Evolutionary conservation across 2,329 filamentous ascomycete species (phyloP).

Genomic region (Cladosporium sp.): DNA sequence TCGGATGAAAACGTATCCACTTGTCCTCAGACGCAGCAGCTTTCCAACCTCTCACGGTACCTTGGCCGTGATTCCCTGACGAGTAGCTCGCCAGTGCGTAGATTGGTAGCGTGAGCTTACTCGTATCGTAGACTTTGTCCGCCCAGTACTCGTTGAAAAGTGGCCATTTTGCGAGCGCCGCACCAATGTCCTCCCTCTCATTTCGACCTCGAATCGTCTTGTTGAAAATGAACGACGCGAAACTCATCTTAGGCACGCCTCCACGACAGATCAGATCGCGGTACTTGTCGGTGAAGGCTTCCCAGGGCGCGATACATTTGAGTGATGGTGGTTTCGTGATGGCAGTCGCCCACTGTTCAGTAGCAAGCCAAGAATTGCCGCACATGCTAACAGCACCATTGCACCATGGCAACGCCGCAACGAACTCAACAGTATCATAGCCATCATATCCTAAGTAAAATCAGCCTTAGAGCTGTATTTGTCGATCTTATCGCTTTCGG

Average conservation of each 20-base stretch:
- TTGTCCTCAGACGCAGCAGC: constrained; percentile 43
- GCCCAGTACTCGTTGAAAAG: constrained; percentile 27
- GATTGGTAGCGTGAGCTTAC: constrained; percentile 26
- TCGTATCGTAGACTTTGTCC: constrained; percentile 24
- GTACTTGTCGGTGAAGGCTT: constrained; percentile 48
- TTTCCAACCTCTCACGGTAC: constrained; percentile 35
- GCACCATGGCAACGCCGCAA: constrained; percentile 46
- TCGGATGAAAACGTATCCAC: constrained; percentile 46
- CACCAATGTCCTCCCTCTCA: constrained; percentile 18
- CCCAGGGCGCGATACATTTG: constrained; percentile 48
- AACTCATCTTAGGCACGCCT: constrained; percentile 27
- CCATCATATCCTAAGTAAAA: constrained; percentile 31
- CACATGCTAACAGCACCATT: constrained; percentile 46
- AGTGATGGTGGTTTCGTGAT: constrained; percentile 44
- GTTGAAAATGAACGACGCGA: neutral
- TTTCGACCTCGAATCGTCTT: too few relatives aligned
- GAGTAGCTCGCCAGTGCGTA: constrained; percentile 26
- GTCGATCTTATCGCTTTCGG: neutral
- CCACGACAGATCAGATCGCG: constrained; percentile 49
- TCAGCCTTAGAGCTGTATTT: neutral
- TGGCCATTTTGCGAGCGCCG: constrained; percentile 23
- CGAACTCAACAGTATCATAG: constrained; percentile 46
- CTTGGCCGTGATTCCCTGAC: constrained; percentile 24
- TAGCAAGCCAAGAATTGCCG: constrained; percentile 48
- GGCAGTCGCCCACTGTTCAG: constrained; percentile 41